Base-by-base conservation (phyloP, 139 green algal genomes). In the Edaphochlamys debaryana region DNA sequence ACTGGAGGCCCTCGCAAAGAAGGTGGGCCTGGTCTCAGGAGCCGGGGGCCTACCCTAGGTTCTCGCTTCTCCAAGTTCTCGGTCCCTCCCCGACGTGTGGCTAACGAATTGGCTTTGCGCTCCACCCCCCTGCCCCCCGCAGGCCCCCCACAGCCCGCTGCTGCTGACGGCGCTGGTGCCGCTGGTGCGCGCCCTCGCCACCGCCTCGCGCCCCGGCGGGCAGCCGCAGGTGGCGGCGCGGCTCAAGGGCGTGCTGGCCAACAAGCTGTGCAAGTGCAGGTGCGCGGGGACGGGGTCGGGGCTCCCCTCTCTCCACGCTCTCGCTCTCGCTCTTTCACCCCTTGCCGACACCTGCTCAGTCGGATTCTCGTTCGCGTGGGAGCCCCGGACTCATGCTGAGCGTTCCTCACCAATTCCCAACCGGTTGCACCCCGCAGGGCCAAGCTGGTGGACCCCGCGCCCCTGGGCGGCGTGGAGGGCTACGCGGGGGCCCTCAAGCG, bases 1-100 rank as follows among this genome's bases (percentile, higher is more conserved):
- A 68, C 50, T 97, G 50, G 94, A 97, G 75, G 69, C 77, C 8
- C 94, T 87, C 74, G 67, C 92, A 6, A 94, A 93, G 56, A 93
- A 93, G 91, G 92, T 92, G 85, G 15, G 74, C 8, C 37, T 29
- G 34, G 1, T 9, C 9, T 17, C 56, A n/a, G 22, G 56, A 64
- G 22, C 56, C n/a, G n/a, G n/a, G n/a, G n/a, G n/a, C n/a, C n/a
- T n/a, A n/a, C n/a, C n/a, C n/a, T n/a, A n/a, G n/a, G n/a, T n/a
- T n/a, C n/a, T n/a, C n/a, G n/a, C n/a, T n/a, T n/a, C n/a, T n/a
- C n/a, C n/a, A n/a, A n/a, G n/a, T n/a, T n/a, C n/a, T n/a, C n/a
- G n/a, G n/a, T n/a, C n/a, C n/a, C n/a, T n/a, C n/a, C n/a, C n/a
- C n/a, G n/a, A n/a, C n/a, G n/a, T n/a, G n/a, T n/a, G n/a, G n/a